Base-by-base conservation (phyloP, 345 rosid genomes). In the Salix udensis region DNA sequence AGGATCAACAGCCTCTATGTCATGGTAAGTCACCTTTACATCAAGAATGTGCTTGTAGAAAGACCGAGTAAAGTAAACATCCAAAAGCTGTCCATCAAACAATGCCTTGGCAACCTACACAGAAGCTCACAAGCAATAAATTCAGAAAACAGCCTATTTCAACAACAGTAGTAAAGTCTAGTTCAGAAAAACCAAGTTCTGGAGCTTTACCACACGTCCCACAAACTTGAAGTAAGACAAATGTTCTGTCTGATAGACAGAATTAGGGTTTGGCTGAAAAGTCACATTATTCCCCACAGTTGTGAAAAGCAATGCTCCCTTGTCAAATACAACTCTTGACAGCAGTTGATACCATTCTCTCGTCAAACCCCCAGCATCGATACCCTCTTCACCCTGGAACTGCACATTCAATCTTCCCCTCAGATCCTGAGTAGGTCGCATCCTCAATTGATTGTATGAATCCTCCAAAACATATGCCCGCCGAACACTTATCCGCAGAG, bases 1-100 rank as follows among this genome's bases (percentile, higher is more conserved):
- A 74, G 98, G 98, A 85, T 95, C 98, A 81, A 95, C 97, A 62
- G 98, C 98, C 88, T 95, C 98, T 77, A 95, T 95, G 83, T 95
- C 98, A 86, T 95, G 98, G 81, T 95, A 95, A 39, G 98, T 95
- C 83, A 95, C 98, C 87, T 95, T 95, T 53, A 90, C 94, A 61
- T 92, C 97, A 66, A 95, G 94, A 69, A 95, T 95, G 83, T 95
- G 97, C 86, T 91, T 93, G 78, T 95, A 95, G 82, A 95, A 93
- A 77, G 98, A 95, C 68, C 98, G 89, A 23, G 97, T 95, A 74
- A 95, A 93, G 84, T 95, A 90, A 68, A 95, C 97, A 88, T 95
- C 98, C 87, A 95, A 89, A 76, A 93, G 98, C 78, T 95, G 97
- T 74, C 97, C 97, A 85, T 95, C 98, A 87, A 86, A 93, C 76